phyloP scores from a whole-genome alignment of 1,284 basidiomycete genomes.

The Entoloma clypeatum region DNA sequence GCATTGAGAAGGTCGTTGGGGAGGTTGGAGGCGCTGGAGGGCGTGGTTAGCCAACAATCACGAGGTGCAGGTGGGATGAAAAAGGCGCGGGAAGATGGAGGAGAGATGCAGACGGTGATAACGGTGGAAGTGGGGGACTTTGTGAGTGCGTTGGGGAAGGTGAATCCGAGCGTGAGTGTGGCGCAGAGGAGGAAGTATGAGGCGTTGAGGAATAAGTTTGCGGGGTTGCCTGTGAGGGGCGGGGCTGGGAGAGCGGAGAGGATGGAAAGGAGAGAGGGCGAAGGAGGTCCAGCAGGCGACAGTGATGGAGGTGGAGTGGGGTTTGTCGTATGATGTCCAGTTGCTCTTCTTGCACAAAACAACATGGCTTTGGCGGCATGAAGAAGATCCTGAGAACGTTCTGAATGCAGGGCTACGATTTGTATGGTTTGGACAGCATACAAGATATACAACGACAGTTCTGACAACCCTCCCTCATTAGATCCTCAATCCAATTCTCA shows the following conservation, averaged over 20 bases:
- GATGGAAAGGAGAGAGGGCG: slow-evolving; percentile 36
- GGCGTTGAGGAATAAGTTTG: slow-evolving; percentile 73
- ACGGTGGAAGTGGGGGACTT: slow-evolving; percentile 70
- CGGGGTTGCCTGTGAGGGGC: slow-evolving; percentile 57
- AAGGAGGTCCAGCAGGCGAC: slow-evolving; percentile 19
- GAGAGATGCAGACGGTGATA: slow-evolving; percentile 28
- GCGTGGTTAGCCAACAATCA: too few relatives aligned
- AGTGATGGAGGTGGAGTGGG: neutral
- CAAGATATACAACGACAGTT: too few relatives aligned
- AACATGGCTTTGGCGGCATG: too few relatives aligned
- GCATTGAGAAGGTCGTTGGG: slow-evolving; percentile 76
- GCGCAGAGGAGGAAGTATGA: slow-evolving; percentile 84
- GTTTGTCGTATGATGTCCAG: neutral
- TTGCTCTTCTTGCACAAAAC: neutral
- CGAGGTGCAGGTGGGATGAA: too few relatives aligned
- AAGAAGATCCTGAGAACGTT: too few relatives aligned
- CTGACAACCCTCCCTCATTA: too few relatives aligned
- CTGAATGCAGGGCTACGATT: too few relatives aligned
- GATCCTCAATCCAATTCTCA: too few relatives aligned
- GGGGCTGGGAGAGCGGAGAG: too few relatives aligned
- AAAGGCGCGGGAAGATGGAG: slow-evolving; percentile 23
- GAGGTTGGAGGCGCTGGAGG: too few relatives aligned
- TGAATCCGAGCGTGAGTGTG: slow-evolving; percentile 81
- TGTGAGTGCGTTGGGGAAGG: slow-evolving; percentile 71
- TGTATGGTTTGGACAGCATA: too few relatives aligned